Conservation (phyloP, 1,284 basidiomycete species). For the Microbotryum intermedium region DNA sequence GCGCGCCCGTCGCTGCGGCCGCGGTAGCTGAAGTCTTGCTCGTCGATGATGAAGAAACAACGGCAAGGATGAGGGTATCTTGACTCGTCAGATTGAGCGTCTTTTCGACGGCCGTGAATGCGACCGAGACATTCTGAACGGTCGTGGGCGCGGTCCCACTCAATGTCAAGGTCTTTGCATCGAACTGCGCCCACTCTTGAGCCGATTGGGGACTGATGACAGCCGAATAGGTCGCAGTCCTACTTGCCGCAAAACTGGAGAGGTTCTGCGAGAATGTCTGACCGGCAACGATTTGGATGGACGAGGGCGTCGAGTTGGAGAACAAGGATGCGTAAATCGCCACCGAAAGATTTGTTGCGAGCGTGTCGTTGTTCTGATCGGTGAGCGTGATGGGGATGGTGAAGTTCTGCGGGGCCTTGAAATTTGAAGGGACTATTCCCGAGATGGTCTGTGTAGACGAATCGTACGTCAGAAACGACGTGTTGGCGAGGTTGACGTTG, state of each 20-base stretch:
- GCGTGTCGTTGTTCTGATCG: slow-evolving; percentile 54
- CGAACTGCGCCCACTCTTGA: slow-evolving; percentile 23
- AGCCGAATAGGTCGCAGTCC: slow-evolving; percentile 16
- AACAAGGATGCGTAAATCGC: slow-evolving; percentile 62
- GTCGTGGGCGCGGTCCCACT: slow-evolving; percentile 23
- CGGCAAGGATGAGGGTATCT: slow-evolving; percentile 15
- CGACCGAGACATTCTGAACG: slow-evolving; percentile 17
- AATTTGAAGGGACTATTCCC: slow-evolving; percentile 51
- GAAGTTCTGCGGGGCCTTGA: slow-evolving; percentile 36
- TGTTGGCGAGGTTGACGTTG: slow-evolving; percentile 37
- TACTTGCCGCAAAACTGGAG: slow-evolving; percentile 18
- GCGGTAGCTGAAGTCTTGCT: slow-evolving; percentile 1
- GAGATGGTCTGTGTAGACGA: slow-evolving; percentile 49
- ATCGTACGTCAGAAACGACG: slow-evolving; percentile 60
- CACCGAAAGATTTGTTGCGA: slow-evolving; percentile 52
- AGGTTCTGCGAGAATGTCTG: slow-evolving; percentile 26
- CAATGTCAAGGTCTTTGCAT: slow-evolving; percentile 12
- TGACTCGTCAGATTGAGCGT: slow-evolving; percentile 5
- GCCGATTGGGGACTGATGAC: slow-evolving; percentile 16
- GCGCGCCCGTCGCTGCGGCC: slow-evolving; percentile 9
- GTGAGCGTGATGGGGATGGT: slow-evolving; percentile 55
- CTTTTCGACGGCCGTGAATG: slow-evolving; percentile 8
- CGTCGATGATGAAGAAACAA: slow-evolving; percentile 13
- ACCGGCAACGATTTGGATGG: slow-evolving; percentile 48
- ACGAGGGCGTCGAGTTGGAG: slow-evolving; percentile 46